These are phyloP conservation scores for Eutrema heterophyllum DNA, from an alignment of 345 rosid genomes.

Conservation along the genomic window DNA sequence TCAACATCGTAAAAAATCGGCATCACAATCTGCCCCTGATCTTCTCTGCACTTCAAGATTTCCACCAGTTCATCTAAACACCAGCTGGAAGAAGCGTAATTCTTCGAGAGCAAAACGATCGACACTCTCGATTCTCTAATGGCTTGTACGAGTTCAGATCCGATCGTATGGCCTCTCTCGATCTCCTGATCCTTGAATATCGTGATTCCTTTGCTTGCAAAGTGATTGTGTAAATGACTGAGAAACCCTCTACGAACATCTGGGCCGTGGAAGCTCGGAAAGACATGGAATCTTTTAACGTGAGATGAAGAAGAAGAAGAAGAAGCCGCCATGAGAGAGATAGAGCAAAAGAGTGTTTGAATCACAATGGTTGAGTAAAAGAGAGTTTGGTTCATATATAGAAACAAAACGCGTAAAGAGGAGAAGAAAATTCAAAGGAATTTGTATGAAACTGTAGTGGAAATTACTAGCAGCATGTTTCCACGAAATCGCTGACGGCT, in stretches of 20 bases:
- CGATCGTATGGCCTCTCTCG: background rate
- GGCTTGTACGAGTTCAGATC: background rate
- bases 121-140: background rate
- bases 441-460: background rate
- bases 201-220: background rate
- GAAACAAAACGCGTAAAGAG: background rate
- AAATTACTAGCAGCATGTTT: background rate
- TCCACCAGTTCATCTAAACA: constrained; percentile 3
- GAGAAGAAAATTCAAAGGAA: background rate
- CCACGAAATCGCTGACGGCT: background rate
- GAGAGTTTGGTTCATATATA: background rate
- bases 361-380: background rate
- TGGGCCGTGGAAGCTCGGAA: background rate
- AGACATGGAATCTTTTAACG: background rate
- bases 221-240: background rate
- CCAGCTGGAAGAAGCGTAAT: background rate
- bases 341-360: background rate
- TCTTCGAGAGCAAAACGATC: background rate
- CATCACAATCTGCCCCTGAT: background rate
- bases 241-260: background rate
- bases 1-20: background rate
- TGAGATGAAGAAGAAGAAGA: background rate
- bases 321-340: background rate
- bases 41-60: background rate
- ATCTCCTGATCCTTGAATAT: background rate